These are phyloP conservation scores for Carpinus viminea DNA, from an alignment of 306 rosid genomes.

Conservation along the genomic window DNA sequence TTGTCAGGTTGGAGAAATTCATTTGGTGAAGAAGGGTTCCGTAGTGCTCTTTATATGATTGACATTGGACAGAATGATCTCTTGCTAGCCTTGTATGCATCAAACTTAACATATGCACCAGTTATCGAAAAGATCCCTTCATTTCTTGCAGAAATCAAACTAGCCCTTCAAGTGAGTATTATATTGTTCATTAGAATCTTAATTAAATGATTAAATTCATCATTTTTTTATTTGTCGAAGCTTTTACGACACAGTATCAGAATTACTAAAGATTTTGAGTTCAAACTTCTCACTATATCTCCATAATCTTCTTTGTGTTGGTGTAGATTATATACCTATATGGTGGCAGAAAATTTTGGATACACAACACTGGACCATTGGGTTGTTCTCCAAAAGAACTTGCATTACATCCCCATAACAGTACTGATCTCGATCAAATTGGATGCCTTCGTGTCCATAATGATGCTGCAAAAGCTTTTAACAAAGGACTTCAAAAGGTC, in stretches of 20 bases:
- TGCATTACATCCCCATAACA: conserved; percentile 7
- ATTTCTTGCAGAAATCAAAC: conserved; percentile 4
- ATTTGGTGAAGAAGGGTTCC: not conserved
- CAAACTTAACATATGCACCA: not conserved
- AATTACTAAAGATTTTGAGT: no score
- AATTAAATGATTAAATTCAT: no score
- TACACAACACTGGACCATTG: conserved; percentile 14
- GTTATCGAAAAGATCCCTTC: conserved; percentile 3
- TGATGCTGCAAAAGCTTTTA: conserved; percentile 13
- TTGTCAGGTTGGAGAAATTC: not conserved
- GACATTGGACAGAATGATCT: conserved; percentile 8
- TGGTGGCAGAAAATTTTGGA: conserved; percentile 14
- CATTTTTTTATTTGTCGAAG: no score
- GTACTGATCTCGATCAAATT: not conserved
- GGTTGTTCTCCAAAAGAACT: conserved; percentile 14
- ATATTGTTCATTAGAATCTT: no score
- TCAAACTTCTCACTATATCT: not conserved
- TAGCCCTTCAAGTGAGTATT: not conserved
- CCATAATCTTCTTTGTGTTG: not conserved
- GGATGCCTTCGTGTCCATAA: conserved; percentile 10
- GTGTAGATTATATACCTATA: not conserved
- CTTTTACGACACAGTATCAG: no score
- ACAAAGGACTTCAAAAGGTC: not conserved
- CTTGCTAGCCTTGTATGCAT: conserved; percentile 1
- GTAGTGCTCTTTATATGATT: not conserved